These are phyloP conservation scores for Neonectria hederae DNA, from an alignment of 2,329 filamentous ascomycete species.

Conservation along the genomic window DNA sequence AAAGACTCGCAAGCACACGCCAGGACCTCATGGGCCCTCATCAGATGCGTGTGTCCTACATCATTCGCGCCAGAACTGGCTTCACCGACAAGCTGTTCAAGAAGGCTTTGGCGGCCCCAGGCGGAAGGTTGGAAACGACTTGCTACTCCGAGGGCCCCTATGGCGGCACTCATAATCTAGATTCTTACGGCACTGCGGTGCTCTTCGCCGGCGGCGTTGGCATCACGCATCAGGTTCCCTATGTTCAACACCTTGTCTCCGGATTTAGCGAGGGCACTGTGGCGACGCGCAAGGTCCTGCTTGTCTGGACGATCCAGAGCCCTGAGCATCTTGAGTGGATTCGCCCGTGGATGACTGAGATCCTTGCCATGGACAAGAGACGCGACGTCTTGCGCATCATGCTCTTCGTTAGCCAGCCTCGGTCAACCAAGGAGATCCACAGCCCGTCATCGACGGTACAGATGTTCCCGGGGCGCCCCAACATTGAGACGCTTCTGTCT, in stretches of 20 bases:
- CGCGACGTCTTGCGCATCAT: constrained; percentile 79
- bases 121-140: constrained; percentile 68
- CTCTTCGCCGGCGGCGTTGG: constrained; percentile 84
- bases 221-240: constrained; percentile 81
- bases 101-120: constrained; percentile 69
- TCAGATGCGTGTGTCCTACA: constrained; percentile 74
- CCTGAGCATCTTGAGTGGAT: constrained; percentile 87
- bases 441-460: constrained; percentile 80
- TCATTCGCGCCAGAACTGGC: constrained; percentile 78
- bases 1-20: constrained; percentile 67
- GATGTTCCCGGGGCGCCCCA: constrained; percentile 84
- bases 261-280: constrained; percentile 75
- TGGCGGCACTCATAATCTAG: constrained; percentile 74
- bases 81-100: constrained; percentile 77
- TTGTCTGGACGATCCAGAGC: constrained; percentile 83
- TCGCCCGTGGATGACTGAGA: constrained; percentile 83
- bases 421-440: constrained; percentile 83
- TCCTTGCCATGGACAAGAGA: constrained; percentile 77
- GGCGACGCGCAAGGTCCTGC: constrained; percentile 74
- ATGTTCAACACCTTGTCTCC: constrained; percentile 75
- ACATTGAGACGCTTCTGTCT: constrained; percentile 75
- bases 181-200: constrained; percentile 81
- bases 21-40: constrained; percentile 67
- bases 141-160: constrained; percentile 82
- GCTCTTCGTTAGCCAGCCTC: constrained; percentile 79